phyloP scores from a whole-genome alignment of 2,329 filamentous ascomycete species.

The Pseudogymnoascus destructans region DNA sequence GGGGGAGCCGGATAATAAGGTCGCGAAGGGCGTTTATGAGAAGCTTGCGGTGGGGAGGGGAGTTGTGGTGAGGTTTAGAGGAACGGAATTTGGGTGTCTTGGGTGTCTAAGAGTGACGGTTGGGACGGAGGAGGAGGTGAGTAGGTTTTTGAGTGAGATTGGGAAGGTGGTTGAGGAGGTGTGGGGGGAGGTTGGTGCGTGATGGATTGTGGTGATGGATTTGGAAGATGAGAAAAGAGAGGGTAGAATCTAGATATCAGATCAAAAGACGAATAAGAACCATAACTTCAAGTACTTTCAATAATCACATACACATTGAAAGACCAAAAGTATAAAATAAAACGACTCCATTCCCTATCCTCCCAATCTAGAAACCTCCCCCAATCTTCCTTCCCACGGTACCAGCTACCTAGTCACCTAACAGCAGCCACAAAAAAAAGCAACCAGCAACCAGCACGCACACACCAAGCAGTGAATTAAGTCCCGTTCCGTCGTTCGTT shows the following conservation, averaged over 20 bases:
- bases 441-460: background rate
- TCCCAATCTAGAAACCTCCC: background rate
- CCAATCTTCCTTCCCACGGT: background rate
- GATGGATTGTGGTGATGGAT: background rate
- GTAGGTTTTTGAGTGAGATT: slow-evolving; percentile 61
- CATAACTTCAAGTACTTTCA: too few relatives aligned
- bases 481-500: background rate
- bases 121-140: slow-evolving; percentile 77
- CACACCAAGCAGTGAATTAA: background rate
- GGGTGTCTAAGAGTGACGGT: slow-evolving; percentile 88
- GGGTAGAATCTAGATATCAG: background rate
- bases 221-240: background rate
- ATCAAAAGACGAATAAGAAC: background rate
- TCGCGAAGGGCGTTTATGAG: slow-evolving; percentile 72
- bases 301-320: too few relatives aligned
- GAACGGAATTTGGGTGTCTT: slow-evolving; percentile 79
- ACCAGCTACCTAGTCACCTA: background rate
- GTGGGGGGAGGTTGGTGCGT: slow-evolving; percentile 9
- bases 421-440: background rate
- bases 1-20: slow-evolving; percentile 65
- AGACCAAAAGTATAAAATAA: background rate
- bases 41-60: slow-evolving; percentile 71
- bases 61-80: slow-evolving; percentile 86
- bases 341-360: slow-evolving; percentile 1
- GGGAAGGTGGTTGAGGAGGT: slow-evolving; percentile 25